These are phyloP conservation scores for Capsella rubella DNA, from an alignment of 441 rosid species.

Conservation along the genomic window DNA sequence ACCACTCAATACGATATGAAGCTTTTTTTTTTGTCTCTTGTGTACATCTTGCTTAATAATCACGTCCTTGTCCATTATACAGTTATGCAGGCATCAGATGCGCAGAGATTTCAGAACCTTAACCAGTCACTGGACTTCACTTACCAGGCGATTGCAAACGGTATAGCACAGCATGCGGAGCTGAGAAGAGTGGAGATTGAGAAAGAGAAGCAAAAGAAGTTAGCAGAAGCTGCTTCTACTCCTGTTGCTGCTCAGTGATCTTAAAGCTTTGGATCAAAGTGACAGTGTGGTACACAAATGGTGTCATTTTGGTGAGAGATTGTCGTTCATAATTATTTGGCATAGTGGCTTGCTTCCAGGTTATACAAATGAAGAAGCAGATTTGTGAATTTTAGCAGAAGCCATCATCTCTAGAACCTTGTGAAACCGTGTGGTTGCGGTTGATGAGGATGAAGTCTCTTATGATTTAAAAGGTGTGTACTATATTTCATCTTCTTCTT, in stretches of 20 bases:
- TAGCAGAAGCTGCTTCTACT: slow-evolving; percentile 54
- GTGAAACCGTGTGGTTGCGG: slow-evolving; percentile 41
- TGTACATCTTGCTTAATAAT: slow-evolving; percentile 10
- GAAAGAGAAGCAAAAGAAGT: slow-evolving; percentile 83
- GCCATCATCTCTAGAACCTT: slow-evolving; percentile 10
- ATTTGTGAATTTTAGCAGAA: slow-evolving; percentile 26
- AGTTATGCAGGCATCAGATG: slow-evolving; percentile 86
- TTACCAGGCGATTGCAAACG: slow-evolving; percentile 88
- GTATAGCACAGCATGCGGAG: slow-evolving; percentile 94
- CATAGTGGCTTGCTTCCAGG: slow-evolving; percentile 29
- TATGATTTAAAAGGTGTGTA: slow-evolving; percentile 29
- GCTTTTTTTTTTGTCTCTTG: slow-evolving; percentile 9
- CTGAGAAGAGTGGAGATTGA: slow-evolving; percentile 89
- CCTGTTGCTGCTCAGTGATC: slow-evolving; percentile 25
- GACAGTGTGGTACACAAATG: slow-evolving; percentile 15
- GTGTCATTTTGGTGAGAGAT: slow-evolving; percentile 41
- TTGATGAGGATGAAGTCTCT: slow-evolving; percentile 38
- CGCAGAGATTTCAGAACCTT: slow-evolving; percentile 82
- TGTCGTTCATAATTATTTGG: slow-evolving; percentile 20
- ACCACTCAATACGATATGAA: not conserved
- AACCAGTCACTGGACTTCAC: slow-evolving; percentile 81
- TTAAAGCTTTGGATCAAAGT: slow-evolving; percentile 25
- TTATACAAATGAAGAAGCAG: slow-evolving; percentile 39
- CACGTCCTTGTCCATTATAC: slow-evolving; percentile 19
- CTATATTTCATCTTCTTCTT: not conserved